Conservation (phyloP, 225 moss, liverwort and hornwort species). For the Bryoerythrophyllum caledonicum region DNA sequence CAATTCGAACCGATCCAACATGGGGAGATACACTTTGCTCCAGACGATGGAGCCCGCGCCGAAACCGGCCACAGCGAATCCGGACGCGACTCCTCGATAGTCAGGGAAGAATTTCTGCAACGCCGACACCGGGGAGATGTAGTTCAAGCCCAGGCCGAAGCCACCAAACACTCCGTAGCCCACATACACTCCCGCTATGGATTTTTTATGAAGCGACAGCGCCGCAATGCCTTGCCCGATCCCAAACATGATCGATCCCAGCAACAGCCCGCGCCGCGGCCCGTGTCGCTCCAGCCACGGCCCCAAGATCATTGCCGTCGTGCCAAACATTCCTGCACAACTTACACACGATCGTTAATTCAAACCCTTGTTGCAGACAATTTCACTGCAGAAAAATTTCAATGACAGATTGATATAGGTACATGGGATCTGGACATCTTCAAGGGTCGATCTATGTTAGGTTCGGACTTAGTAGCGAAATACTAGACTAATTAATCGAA, state of each 20-base stretch:
- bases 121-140: conserved; percentile 76
- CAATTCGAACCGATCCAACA: conserved; percentile 30
- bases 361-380: too few relatives aligned
- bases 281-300: conserved; percentile 75
- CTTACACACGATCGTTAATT: too few relatives aligned
- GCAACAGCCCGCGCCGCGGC: conserved; percentile 49
- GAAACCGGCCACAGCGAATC: conserved; percentile 79
- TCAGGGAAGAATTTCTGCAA: conserved; percentile 81
- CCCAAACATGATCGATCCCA: conserved; percentile 56
- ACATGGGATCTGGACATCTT: too few relatives aligned
- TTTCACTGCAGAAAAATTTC: not conserved
- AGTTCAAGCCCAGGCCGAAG: conserved; percentile 52
- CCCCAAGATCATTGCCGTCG: conserved; percentile 65
- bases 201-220: conserved; percentile 48
- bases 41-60: conserved; percentile 70
- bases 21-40: conserved; percentile 61
- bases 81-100: conserved; percentile 62
- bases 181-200: conserved; percentile 46
- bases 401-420: too few relatives aligned
- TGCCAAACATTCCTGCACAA: conserved; percentile 64
- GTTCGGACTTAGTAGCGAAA: too few relatives aligned
- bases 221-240: conserved; percentile 39
- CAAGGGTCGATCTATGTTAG: too few relatives aligned
- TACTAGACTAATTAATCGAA: too few relatives aligned
- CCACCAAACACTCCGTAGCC: conserved; percentile 49